A percentile compares a stretch with the other conserved stretches of the same genome.
phyloP scores from a whole-genome alignment of 108 stramenopile species.

The Cylindrotheca fusiformis region DNA sequence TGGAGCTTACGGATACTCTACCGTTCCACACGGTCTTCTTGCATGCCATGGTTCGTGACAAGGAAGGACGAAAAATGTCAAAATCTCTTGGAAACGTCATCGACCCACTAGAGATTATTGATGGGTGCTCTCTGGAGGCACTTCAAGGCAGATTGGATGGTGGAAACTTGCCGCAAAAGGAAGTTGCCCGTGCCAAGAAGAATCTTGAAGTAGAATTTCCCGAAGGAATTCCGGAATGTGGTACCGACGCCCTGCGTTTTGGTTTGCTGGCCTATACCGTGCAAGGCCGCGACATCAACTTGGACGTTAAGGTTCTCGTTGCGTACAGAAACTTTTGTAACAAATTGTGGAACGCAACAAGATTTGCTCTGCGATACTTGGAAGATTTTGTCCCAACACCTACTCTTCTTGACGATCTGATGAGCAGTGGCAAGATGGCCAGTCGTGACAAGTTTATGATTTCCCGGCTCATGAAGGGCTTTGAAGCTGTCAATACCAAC shows the following conservation, averaged over 20 bases:
- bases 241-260: conserved; percentile 97
- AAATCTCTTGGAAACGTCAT: conserved; percentile 99
- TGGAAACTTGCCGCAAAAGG: conserved; percentile 95
- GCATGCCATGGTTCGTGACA: conserved; percentile 99
- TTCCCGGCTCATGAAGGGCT: conserved; percentile 84
- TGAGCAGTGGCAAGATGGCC: conserved; percentile 80
- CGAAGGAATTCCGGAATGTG: conserved; percentile 98
- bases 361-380: conserved; percentile 87
- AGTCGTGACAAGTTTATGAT: conserved; percentile 91
- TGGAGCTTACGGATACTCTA: conserved; percentile 93
- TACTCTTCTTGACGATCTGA: conserved; percentile 76
- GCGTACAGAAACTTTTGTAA: conserved; percentile 99
- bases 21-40: conserved; percentile 98
- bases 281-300: conserved; percentile 97
- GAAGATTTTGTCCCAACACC: conserved; percentile 87
- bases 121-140: conserved; percentile 87
- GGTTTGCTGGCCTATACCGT: conserved; percentile 98
- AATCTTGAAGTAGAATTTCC: conserved; percentile 94
- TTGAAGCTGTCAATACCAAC: conserved; percentile 63
- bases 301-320: conserved; percentile 97
- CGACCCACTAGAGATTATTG: conserved; percentile 97
- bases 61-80: conserved; percentile 99
- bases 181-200: conserved; percentile 93
- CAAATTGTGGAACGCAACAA: conserved; percentile 99
- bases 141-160: conserved; percentile 85